These are phyloP conservation scores for Colletotrichum sp. DNA, from an alignment of 2,329 filamentous ascomycete genomes.

Conservation along the genomic window DNA sequence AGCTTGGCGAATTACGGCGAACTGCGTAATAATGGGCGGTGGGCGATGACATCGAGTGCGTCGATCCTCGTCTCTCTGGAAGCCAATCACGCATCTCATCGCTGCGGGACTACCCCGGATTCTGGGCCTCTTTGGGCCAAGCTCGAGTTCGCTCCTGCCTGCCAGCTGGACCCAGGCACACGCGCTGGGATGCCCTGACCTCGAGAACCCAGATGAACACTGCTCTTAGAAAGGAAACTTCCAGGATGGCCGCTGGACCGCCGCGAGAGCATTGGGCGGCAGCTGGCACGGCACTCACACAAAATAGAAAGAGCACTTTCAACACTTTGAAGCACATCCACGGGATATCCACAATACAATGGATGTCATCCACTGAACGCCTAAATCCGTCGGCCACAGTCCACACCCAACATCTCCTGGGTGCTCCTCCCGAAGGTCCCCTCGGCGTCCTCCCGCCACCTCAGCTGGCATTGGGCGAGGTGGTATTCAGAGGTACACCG, in stretches of 20 bases:
- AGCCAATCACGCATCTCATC: slow-evolving; percentile 2
- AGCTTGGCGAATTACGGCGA: background rate
- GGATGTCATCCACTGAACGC: background rate
- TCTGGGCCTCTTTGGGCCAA: slow-evolving; percentile 13
- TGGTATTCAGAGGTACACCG: background rate
- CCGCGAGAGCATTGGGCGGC: background rate
- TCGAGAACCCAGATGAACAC: background rate
- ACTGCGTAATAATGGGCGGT: slow-evolving; percentile 5
- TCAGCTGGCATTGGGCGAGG: background rate
- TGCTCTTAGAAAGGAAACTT: background rate
- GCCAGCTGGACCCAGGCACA: background rate
- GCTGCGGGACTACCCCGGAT: slow-evolving; percentile 15
- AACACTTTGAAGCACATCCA: background rate
- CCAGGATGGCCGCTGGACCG: background rate
- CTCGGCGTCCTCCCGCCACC: background rate
- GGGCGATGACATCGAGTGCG: slow-evolving; percentile 19
- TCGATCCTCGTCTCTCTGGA: background rate
- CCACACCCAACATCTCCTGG: background rate
- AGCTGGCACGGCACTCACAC: background rate
- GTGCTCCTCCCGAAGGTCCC: background rate
- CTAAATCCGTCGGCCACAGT: background rate
- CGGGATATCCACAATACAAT: background rate
- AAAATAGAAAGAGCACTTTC: background rate
- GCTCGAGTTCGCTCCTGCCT: background rate
- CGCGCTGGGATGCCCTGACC: background rate